Base-by-base conservation (phyloP, 2,329 filamentous ascomycete genomes). In the Albifimbria verrucaria region DNA sequence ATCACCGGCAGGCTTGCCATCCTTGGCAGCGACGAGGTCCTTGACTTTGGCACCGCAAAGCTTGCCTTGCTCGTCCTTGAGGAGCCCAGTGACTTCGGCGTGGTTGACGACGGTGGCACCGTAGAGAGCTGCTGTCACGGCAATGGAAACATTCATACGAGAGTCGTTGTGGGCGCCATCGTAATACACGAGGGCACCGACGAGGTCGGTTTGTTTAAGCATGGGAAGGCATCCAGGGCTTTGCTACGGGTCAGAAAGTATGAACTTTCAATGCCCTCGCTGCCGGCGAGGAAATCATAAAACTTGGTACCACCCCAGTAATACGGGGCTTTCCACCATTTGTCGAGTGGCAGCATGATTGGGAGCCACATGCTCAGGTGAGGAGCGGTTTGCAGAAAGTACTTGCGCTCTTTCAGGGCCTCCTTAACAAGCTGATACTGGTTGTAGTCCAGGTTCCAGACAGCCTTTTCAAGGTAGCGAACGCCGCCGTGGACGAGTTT, bases 101-200 rank as follows among this genome's bases (percentile, higher is more conserved):
- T 96, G 89, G 71, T 93, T 95, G 55, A 91, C 83, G 39, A 94
- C 82, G 4, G 89, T 95, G 52, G 86, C 84, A 26, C 90, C 90
- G 67, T 94, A 95, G 43, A 95, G 75, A n/a, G 90, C 89, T 52
- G 90, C 90, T 18, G 91, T 95, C 84, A 93, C 90, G 20, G 89
- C 90, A 53, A 95, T 78, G 9, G 89, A 92, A 24, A 94, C 88
- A 66, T 95, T 95, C 90, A 96, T 95, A 48, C 91, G 84, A 20
- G 90, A 94, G 70, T 96, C 91, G 66, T 96, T 96, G 73, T 96
- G 91, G 25, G 89, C 90, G 62, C 91, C 91, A 73, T 96, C 90
- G 68, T 95, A 95, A 77, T 96, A 96, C 22, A 95, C 90, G 64
- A 95, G 75, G 53, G 90, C 90, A 55, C 91, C 91, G 44, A 92